Evolutionary conservation across 2,329 filamentous ascomycete species (phyloP), one percentile per base, ranked within the genome.

Genomic region (Stromatinia cepivora): DNA sequence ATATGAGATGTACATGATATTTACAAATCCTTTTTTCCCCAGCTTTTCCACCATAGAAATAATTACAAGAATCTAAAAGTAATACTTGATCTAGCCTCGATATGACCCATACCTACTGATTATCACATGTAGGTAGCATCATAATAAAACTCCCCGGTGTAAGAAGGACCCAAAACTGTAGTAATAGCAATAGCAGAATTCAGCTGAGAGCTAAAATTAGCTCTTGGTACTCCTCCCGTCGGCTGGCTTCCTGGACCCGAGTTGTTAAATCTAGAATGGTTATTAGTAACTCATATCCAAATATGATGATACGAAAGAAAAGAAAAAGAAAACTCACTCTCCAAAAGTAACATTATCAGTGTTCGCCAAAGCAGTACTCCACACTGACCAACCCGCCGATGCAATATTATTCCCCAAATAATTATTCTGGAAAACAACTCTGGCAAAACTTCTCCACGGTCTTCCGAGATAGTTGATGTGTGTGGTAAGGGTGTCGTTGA

Each of bases 341-440:
- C 3, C 45, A 10, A 67, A 53, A 7, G 54, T 52, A 22, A 62
- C 54, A 13, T 50, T 7, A 7, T 42, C 65, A 25, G 34, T 34
- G 80, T 76, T 13, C n/a, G n/a, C n/a, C n/a, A n/a, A n/a, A n/a
- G 75, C 76, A 9, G 72, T 78, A 39, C 78, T 79, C 86, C 86
- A 88, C n/a, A 78, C 71, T 9, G 75, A 74, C 85, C 86, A 87
- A 0, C 85, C 86, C 2, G 78, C 79, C 1, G 79, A 69, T 61
- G 84, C 84, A 70, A 88, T 81, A 13, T 87, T 82, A 31, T 80
- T 77, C 15, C 79, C 79, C 72, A 88, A 76, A 11, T 77, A 75
- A 1, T 82, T 83, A 54, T 81, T 79, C 76, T 86, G 84, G 77
- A 86, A 82, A 4, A 82, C 80, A n/a, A 86, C 84, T 22, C 82